These are phyloP conservation scores for Baorangia bicolor DNA, from an alignment of 768 basidiomycete species.

Conservation along the genomic window DNA sequence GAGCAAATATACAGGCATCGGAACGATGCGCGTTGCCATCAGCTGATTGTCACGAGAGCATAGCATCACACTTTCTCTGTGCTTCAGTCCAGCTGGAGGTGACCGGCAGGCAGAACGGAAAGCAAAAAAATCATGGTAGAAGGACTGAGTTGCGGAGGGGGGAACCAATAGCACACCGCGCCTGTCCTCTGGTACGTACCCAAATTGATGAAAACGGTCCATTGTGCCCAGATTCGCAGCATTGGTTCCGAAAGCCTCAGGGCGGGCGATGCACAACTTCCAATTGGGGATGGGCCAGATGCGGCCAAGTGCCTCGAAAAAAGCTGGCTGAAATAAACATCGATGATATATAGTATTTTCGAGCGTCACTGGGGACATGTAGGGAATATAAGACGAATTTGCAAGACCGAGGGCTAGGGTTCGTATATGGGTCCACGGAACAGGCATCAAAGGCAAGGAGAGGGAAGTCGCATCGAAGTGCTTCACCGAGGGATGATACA, in stretches of 20 bases:
- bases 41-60: neutral
- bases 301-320: neutral
- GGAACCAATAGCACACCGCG: neutral
- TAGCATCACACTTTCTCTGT: neutral
- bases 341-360: slow-evolving; percentile 7
- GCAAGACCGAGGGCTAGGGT: neutral
- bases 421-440: neutral
- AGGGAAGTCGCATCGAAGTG: neutral
- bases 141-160: neutral
- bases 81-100: neutral
- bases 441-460: neutral
- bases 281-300: neutral
- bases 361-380: neutral
- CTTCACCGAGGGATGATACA: slow-evolving; percentile 9
- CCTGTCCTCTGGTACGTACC: too few species aligned
- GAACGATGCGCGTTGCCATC: neutral
- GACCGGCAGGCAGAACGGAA: neutral
- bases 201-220: neutral
- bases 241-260: neutral
- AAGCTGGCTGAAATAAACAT: neutral
- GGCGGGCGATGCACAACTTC: neutral
- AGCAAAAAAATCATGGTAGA: neutral
- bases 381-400: neutral
- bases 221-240: neutral
- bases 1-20: neutral